Evolutionary conservation across 2,329 filamentous ascomycete genomes (phyloP).

Genomic region (Cytospora schulzeri): DNA sequence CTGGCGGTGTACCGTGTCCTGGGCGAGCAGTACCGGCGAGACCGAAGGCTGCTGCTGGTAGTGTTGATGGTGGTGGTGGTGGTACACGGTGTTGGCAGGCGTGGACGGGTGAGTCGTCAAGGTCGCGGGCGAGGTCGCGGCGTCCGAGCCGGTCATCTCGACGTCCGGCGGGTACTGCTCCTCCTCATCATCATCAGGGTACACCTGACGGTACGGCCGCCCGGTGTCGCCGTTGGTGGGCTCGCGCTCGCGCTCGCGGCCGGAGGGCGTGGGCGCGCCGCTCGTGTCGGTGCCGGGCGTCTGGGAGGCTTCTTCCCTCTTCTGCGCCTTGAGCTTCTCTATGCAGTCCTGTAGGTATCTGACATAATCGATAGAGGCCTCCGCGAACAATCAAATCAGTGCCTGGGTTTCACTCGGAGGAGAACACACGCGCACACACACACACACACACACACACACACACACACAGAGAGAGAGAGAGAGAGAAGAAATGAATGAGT

Average conservation of each 20-base stretch:
- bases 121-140: slow-evolving; percentile 47
- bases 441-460: too few species aligned
- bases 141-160: slow-evolving; percentile 61
- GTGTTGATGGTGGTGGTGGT: not conserved
- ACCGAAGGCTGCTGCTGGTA: slow-evolving; percentile 46
- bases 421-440: too few species aligned
- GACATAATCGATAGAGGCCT: slow-evolving; percentile 97
- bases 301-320: slow-evolving; percentile 40
- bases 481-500: not conserved
- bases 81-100: slow-evolving; percentile 26
- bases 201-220: slow-evolving; percentile 27
- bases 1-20: slow-evolving; percentile 55
- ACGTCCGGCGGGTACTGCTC: slow-evolving; percentile 51
- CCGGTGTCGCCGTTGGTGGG: slow-evolving; percentile 36
- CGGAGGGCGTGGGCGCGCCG: slow-evolving; percentile 34
- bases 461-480: too few species aligned
- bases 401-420: not conserved
- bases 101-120: slow-evolving; percentile 40
- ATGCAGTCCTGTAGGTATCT: slow-evolving; percentile 92
- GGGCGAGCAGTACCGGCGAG: slow-evolving; percentile 54
- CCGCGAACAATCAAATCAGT: not conserved
- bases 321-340: slow-evolving; percentile 70
- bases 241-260: too few species aligned
- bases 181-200: slow-evolving; percentile 41
- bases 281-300: slow-evolving; percentile 33